Evolutionary conservation across 768 basidiomycete species (phyloP), one percentile per base, ranked within the genome.

Genomic region (Lenzites betulinus): DNA sequence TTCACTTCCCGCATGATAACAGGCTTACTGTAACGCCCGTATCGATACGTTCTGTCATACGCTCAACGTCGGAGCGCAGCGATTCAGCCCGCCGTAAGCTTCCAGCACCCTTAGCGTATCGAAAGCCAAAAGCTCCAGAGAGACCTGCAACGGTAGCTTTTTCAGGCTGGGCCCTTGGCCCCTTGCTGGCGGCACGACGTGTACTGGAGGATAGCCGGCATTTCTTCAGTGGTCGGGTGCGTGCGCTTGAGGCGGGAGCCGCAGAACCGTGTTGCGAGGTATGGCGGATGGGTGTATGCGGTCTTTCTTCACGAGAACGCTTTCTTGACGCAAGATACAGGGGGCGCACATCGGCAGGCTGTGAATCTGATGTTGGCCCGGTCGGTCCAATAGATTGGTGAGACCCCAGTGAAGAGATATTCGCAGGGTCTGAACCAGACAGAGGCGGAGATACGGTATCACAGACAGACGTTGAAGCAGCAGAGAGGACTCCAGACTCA

Each of bases 71-170:
- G 4, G 78, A 77, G 18, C 70, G 69, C 48, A 81, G 55, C 2
- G 78, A 79, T 18, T 66, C 69, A 0, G 78, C 79, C 25, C 78
- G 73, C 39, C 80, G 73, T 12, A 79, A 20, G 55, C 79, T 80
- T 0, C 78, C 80, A 23, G 77, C 74, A 5, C 68, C 63, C 26
- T 62, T 72, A 3, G 76, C 73, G 54, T 64, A 64, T 16, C 53
- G 39, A 7, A 61, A 54, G 9, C 33, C 25, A 51, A 46, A 46
- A 47, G 42, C 47, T 26, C 22, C 26, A 26, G 20, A 35, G 7
- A 23, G 28, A 3, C n/a, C 6, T 16, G 49, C 49, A 12, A 18
- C 30, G 6, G 2, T 2, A 9, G 22, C 20, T 25, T 13, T 6
- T 16, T 36, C 35, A 7, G 13, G 38, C 15, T 39, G 38, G 15